Conservation (phyloP, 108 stramenopile species). For the Asterionellopsis glacialis region DNA sequence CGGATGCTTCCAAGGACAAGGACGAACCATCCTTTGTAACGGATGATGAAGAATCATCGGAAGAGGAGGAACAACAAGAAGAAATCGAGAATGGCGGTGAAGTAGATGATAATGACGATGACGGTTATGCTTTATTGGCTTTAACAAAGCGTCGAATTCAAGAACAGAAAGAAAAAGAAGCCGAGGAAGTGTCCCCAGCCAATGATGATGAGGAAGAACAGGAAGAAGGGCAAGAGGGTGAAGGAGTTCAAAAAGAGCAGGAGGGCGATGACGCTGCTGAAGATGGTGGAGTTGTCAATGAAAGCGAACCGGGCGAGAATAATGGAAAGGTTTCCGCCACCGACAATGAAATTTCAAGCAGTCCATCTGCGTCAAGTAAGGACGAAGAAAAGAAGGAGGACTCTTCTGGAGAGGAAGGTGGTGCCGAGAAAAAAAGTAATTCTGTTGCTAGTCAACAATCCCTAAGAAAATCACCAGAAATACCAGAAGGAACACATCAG, state of each 20-base stretch:
- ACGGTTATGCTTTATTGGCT: conserved; percentile 1
- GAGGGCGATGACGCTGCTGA: not conserved
- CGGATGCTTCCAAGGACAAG: not conserved
- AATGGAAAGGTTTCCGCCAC: not conserved
- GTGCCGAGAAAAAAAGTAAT: not conserved
- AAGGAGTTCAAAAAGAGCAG: not conserved
- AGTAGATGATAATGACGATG: not conserved
- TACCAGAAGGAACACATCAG: not conserved
- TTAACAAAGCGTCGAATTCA: not conserved
- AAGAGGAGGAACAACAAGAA: no score
- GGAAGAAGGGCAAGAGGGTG: not conserved
- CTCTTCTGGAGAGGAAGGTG: not conserved
- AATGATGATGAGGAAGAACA: not conserved
- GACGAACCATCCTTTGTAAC: no score
- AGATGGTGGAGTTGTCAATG: not conserved
- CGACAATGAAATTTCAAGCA: not conserved
- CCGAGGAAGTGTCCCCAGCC: not conserved
- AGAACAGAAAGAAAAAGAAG: conserved; percentile 1
- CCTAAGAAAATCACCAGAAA: not conserved
- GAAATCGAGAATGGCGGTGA: no score
- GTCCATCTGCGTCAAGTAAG: not conserved
- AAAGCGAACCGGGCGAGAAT: not conserved
- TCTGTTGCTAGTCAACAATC: not conserved
- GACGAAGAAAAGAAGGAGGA: not conserved
- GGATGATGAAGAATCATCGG: no score